Evolutionary conservation across 345 rosid species (phyloP), one percentile per base, ranked within the genome.

Genomic region (Hevea brasiliensis): DNA sequence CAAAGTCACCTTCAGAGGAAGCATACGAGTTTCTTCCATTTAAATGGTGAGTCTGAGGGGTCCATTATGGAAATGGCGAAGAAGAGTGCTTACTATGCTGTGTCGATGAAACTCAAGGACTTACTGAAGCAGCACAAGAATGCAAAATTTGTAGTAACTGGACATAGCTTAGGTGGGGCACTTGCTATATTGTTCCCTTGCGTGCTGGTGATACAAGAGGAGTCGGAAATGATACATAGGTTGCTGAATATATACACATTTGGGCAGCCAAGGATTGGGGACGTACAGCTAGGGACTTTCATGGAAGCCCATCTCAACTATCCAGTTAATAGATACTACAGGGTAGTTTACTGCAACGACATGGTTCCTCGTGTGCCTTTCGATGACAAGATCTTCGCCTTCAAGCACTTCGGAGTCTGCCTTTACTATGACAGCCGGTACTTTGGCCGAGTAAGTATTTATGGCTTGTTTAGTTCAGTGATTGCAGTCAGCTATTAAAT

Each of bases 151-250:
- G 76, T 90, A 2, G 89, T 92, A 74, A 88, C 97, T 0, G 97
- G 95, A 14, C 95, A 94, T 53, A 92, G 97, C 81, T 86, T 90
- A 61, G 97, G 95, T 6, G 97, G 92, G 3, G 97, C 97, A 3
- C 91, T 92, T 6, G 97, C 95, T 3, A 81, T 89, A 62, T 59
- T 94, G 79, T 88, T 88, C 74, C 93, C 97, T 0, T 77, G 86
- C 0, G 76, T 89, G 61, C 72, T 90, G 27, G 85, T 88, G 67
- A 72, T 88, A 45, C 92, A 90, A 32, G 87, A 85, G 63, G 97
- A 92, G 74, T 77, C 51, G 2, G 87, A 85, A 73, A 23, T 92
- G 5, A 81, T 90, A 86, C 73, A 76, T n/a, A 89, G 89, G 61
- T 68, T 94, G 73, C 58, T 89, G 26, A 88, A 92, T 9, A 83